Evolutionary conservation across 1,139 yeast species (phyloP).

Genomic region (Kurtzmaniella quercitrusa): DNA sequence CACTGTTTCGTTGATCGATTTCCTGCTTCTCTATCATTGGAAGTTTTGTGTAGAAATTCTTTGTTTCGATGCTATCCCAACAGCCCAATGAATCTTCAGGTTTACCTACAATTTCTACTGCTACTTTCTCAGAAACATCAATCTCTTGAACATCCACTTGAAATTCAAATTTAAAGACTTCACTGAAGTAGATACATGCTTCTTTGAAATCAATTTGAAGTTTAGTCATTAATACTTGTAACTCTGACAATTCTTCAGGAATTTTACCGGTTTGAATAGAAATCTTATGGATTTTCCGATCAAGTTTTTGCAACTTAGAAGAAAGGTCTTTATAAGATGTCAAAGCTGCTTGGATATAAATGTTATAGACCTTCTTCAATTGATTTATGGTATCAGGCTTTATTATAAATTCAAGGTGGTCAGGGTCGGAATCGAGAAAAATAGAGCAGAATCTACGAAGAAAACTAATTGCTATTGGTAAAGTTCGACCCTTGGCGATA

Average conservation of each 20-base stretch:
- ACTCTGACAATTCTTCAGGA: slow-evolving; percentile 47
- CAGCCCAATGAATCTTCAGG: slow-evolving; percentile 35
- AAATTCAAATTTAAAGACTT: slow-evolving; percentile 23
- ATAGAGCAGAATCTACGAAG: slow-evolving; percentile 44
- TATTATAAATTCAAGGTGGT: slow-evolving; percentile 10
- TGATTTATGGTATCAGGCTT: slow-evolving; percentile 9
- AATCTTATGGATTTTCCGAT: slow-evolving; percentile 44
- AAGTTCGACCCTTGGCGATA: slow-evolving; percentile 42
- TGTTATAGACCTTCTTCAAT: slow-evolving; percentile 32
- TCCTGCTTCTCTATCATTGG: slow-evolving; percentile 13
- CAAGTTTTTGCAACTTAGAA: slow-evolving; percentile 28
- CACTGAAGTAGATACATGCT: slow-evolving; percentile 45
- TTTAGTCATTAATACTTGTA: slow-evolving; percentile 33
- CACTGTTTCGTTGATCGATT: not conserved
- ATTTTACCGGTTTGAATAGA: slow-evolving; percentile 65
- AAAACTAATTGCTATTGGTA: slow-evolving; percentile 46
- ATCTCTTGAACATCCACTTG: not conserved
- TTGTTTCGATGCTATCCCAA: slow-evolving; percentile 68
- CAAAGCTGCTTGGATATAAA: slow-evolving; percentile 46
- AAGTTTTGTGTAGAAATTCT: slow-evolving; percentile 51
- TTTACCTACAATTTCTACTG: slow-evolving; percentile 20
- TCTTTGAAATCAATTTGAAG: slow-evolving; percentile 43
- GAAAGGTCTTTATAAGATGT: slow-evolving; percentile 22
- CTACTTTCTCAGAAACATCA: slow-evolving; percentile 4
- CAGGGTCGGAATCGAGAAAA: slow-evolving; percentile 12